Percentiles rank a stretch among this genome's conserved stretches.
phyloP scores from a whole-genome alignment of 2,329 filamentous ascomycete genomes.

The Pseudovirgaria hyperparasitica region DNA sequence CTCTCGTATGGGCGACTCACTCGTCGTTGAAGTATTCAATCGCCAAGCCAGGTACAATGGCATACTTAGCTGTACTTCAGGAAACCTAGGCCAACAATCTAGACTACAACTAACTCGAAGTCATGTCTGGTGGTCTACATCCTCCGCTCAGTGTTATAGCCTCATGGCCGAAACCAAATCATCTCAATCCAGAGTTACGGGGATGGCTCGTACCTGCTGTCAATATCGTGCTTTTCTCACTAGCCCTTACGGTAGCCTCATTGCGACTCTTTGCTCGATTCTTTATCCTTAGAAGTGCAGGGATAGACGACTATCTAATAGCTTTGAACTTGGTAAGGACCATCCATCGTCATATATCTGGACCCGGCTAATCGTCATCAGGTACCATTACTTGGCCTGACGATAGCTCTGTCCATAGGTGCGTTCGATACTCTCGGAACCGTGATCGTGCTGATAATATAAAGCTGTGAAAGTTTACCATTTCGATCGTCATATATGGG shows the following conservation, averaged over 20 bases:
- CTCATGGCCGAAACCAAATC: conserved; percentile 36
- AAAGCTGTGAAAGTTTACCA: conserved; percentile 16
- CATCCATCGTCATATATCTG: conserved; percentile 2
- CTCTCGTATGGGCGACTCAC: no score
- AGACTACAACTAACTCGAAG: no score
- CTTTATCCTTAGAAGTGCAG: conserved; percentile 31
- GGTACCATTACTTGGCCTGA: conserved; percentile 17
- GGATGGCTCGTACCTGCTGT: conserved; percentile 31
- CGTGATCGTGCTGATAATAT: conserved; percentile 5
- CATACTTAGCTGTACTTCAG: no score
- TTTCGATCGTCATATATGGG: conserved; percentile 20
- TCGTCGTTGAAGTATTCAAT: no score
- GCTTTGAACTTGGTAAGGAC: conserved; percentile 30
- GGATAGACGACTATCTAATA: conserved; percentile 35
- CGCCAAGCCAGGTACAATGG: no score
- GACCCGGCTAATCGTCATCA: conserved; percentile 1
- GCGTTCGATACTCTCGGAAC: conserved; percentile 2
- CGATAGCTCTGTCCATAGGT: conserved; percentile 16
- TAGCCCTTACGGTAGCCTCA: conserved; percentile 28
- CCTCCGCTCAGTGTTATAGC: conserved; percentile 29
- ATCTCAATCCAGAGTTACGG: conserved; percentile 31
- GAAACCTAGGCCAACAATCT: no score
- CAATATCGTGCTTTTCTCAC: conserved; percentile 24
- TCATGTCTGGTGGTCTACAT: conserved; percentile 16
- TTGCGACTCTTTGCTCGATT: conserved; percentile 36